Evolutionary conservation across 257 asterid genomes (phyloP), one percentile per base, ranked within the genome.

Genomic region (Forsythia suspensa): DNA sequence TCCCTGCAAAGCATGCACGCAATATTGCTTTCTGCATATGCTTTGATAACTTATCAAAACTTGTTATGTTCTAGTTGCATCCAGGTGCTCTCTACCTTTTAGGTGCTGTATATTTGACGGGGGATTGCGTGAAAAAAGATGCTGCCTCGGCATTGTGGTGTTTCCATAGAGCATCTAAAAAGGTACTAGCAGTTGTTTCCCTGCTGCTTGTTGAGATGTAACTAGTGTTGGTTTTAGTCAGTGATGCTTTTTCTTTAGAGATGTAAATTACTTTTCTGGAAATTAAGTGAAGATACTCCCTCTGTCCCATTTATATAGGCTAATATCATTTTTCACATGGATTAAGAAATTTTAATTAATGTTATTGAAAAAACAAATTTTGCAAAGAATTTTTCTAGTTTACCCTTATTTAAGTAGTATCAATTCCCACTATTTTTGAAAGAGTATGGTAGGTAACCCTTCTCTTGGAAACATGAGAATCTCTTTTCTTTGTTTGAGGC

Each of bases 1-100:
- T 77, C 51, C 15, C 73, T 52, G 79, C 78, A 8, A 63, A 15
- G 52, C 24, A 79, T 71, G 78, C 78, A 66, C 21, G 20, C 51
- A 34, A 4, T 20, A 34, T 13, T 76, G 6, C 76, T 67, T 41
- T 20, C 34, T 29, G 34, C 16, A 13, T 71, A 29, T 48, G 73
- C 73, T 51, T 48, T 61, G 71, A 37, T 80, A 76, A 7, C 84
- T 87, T 52, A 78, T 55, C 37, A 48, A 74, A 76, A 68, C 44
- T 74, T 67, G 7, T 63, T 74, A 73, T 61, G 71, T 80, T 82
- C 18, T 82, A 95, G 99, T 79, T 93, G 96, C 97, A 95, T 86
- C 94, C 99, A 20, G 97, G 91, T 73, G 97, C 99, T 75, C 96
- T 95, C 57, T 95, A 95, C 89, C 98, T 95, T 67, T 82, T 95